A percentile compares a stretch with the other conserved stretches of the same genome.
These are phyloP conservation scores for Colletotrichum simmondsii DNA, from an alignment of 2,329 filamentous ascomycete genomes.

Conservation along the genomic window DNA sequence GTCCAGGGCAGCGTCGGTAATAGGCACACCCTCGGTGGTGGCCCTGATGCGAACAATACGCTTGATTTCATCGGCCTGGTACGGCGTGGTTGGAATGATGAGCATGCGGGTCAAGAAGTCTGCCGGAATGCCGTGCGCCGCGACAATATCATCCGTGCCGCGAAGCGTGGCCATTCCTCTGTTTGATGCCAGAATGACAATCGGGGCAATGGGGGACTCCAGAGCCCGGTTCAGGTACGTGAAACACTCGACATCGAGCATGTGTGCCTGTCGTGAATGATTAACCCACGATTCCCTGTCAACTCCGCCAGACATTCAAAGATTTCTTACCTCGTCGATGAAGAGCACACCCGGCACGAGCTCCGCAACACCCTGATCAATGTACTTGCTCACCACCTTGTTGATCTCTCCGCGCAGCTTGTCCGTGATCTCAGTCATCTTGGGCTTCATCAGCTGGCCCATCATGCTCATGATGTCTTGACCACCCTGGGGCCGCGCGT, in stretches of 20 bases:
- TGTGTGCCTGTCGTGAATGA: slow-evolving; percentile 78
- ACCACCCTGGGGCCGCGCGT: slow-evolving; percentile 92
- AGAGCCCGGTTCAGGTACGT: slow-evolving; percentile 99
- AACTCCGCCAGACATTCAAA: slow-evolving; percentile 16
- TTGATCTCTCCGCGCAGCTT: slow-evolving; percentile 97
- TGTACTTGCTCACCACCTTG: slow-evolving; percentile 99
- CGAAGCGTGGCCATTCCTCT: slow-evolving; percentile 93
- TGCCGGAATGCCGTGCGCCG: slow-evolving; percentile 92
- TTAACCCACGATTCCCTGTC: slow-evolving; percentile 29
- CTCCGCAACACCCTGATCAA: slow-evolving; percentile 97
- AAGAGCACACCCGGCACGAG: slow-evolving; percentile 98
- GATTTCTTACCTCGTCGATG: slow-evolving; percentile 85
- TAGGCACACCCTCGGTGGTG: slow-evolving; percentile 81
- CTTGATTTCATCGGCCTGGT: slow-evolving; percentile 89
- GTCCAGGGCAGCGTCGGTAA: slow-evolving; percentile 85
- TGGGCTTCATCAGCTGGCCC: slow-evolving; percentile 99
- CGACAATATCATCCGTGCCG: slow-evolving; percentile 83
- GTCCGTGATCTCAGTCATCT: slow-evolving; percentile 99
- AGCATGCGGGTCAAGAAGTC: slow-evolving; percentile 94
- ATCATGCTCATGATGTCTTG: slow-evolving; percentile 99
- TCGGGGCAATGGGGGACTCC: slow-evolving; percentile 92
- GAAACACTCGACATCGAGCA: slow-evolving; percentile 99
- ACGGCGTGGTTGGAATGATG: slow-evolving; percentile 94
- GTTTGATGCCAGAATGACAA: slow-evolving; percentile 97
- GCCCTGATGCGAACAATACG: slow-evolving; percentile 88